phyloP scores from a whole-genome alignment of 441 rosid genomes.

The Flueggea neowawraea region DNA sequence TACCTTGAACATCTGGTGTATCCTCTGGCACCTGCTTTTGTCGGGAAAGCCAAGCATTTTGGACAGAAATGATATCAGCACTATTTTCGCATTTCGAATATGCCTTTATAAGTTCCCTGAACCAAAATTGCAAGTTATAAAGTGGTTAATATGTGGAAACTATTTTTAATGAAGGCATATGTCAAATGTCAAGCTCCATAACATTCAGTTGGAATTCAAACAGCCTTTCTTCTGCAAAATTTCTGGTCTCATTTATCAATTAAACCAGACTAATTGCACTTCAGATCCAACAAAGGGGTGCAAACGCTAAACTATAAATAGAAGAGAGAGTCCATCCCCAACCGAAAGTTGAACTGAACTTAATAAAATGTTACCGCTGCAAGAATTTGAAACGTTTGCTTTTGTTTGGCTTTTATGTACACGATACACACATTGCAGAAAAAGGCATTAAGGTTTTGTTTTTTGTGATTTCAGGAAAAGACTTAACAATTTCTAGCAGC shows the following conservation, averaged over 20 bases:
- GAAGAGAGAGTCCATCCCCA: background rate
- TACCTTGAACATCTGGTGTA: conserved; percentile 44
- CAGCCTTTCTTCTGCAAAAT: too few species aligned
- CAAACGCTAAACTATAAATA: background rate
- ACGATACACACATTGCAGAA: background rate
- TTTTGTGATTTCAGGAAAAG: background rate
- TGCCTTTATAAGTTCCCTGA: conserved; percentile 81
- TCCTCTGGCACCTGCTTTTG: conserved; percentile 55
- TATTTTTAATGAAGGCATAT: background rate
- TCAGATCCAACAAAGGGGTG: too few species aligned
- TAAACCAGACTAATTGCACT: too few species aligned
- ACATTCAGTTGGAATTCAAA: too few species aligned
- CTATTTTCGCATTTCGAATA: conserved; percentile 80
- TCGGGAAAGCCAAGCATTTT: conserved; percentile 86
- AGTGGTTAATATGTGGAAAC: background rate
- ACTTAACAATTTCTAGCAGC: background rate
- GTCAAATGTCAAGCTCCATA: background rate
- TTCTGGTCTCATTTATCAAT: too few species aligned
- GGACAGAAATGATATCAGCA: conserved; percentile 71
- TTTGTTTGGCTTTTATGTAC: background rate
- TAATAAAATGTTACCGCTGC: too few species aligned
- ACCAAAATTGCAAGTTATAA: conserved; percentile 2
- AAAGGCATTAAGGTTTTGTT: background rate
- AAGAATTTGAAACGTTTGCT: background rate
- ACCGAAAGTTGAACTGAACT: too few species aligned